These are phyloP conservation scores for Hypoxylon sp. DNA, from an alignment of 2,329 filamentous ascomycete species.

Conservation along the genomic window DNA sequence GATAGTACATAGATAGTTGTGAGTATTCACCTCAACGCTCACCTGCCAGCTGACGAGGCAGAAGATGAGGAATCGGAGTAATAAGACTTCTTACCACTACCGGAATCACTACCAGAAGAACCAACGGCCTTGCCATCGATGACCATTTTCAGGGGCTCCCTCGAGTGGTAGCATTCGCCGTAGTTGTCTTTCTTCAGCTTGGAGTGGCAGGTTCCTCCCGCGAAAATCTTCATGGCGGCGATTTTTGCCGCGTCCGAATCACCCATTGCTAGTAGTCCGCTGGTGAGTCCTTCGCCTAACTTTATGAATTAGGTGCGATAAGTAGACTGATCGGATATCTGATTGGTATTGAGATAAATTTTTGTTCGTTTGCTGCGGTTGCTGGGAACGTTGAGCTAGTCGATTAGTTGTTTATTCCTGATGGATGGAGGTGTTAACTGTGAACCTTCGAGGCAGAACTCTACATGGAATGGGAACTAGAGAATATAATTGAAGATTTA, in stretches of 20 bases:
- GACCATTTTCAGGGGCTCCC: not conserved
- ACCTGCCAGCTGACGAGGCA: not conserved
- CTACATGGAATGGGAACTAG: not conserved
- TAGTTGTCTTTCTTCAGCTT: not conserved
- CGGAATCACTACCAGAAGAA: not conserved
- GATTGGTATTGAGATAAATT: not conserved
- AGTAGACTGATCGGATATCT: not conserved
- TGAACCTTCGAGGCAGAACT: not conserved
- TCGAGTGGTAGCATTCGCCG: not conserved
- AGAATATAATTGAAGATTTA: not conserved
- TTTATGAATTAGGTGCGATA: not conserved
- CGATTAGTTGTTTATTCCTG: not conserved
- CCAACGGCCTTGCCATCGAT: not conserved
- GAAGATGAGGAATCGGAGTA: not conserved
- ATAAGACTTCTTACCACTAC: not conserved
- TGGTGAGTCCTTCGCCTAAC: not conserved
- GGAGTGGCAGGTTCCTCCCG: not conserved
- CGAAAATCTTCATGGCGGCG: not conserved
- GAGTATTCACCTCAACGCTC: not conserved
- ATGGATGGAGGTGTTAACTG: not conserved
- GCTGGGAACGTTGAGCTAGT: not conserved
- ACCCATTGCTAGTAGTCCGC: not conserved
- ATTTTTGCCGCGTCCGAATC: not conserved
- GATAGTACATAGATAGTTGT: not conserved
- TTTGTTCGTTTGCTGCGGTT: not conserved